phyloP scores from a whole-genome alignment of 257 asterid species.

The Solanum medicagineum region DNA sequence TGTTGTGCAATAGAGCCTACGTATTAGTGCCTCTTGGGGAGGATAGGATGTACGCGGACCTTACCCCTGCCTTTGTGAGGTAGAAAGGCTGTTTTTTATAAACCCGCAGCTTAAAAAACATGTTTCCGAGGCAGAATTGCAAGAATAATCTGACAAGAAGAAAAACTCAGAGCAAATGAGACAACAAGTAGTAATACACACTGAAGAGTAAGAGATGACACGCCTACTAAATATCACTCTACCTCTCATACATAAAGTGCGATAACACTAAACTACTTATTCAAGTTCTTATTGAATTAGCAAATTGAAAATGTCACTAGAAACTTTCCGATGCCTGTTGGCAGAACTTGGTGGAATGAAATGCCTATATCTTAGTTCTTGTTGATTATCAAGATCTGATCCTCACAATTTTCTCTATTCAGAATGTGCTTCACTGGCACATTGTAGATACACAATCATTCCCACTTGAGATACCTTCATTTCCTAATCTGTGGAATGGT shows the following conservation, averaged over 20 bases:
- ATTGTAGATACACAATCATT: conserved; percentile 90
- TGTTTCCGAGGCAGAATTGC: neutral
- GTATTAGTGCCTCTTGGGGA: neutral
- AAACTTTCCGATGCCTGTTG: neutral
- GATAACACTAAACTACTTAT: neutral
- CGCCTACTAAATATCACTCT: neutral
- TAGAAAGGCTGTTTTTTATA: neutral
- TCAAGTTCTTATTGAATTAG: neutral
- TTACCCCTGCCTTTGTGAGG: neutral
- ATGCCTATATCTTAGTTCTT: neutral
- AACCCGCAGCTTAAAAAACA: neutral
- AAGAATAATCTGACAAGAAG: neutral
- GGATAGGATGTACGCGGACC: neutral
- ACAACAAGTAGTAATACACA: neutral
- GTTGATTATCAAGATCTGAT: neutral
- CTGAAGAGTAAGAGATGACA: neutral
- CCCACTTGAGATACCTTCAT: conserved; percentile 86
- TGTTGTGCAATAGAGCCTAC: neutral
- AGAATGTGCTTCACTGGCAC: conserved; percentile 99
- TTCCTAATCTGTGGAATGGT: conserved; percentile 82
- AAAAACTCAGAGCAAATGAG: neutral
- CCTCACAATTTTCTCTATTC: neutral
- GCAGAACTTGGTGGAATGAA: neutral
- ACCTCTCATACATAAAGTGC: neutral
- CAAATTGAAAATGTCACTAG: neutral